Conservation (phyloP, 1,284 basidiomycete genomes). For the Neonothopanus nambi region DNA sequence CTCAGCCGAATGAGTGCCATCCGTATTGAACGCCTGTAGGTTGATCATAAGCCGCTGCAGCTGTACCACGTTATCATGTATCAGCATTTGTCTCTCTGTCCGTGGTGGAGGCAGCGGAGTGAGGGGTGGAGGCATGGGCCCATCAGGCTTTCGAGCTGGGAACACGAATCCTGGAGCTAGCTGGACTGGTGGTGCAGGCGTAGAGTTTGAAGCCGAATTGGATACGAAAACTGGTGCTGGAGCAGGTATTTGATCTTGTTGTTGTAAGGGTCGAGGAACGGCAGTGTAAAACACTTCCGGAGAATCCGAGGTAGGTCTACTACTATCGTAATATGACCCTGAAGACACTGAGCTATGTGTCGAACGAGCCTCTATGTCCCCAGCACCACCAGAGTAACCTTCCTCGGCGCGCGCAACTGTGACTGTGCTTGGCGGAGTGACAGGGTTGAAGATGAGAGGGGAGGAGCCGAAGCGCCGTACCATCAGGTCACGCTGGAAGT, state of each 20-base stretch:
- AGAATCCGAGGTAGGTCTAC: conserved; percentile 2
- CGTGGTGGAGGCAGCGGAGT: conserved; percentile 3
- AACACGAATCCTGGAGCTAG: too few species aligned
- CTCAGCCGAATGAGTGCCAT: neutral
- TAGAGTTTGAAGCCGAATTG: too few species aligned
- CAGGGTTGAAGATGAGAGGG: neutral
- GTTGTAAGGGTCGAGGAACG: neutral
- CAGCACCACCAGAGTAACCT: too few species aligned
- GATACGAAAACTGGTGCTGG: neutral
- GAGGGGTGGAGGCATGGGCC: neutral
- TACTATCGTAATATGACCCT: too few species aligned
- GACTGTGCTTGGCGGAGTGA: neutral
- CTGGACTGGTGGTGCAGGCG: too few species aligned
- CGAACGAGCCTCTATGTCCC: too few species aligned
- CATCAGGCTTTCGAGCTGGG: neutral
- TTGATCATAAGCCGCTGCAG: conserved; percentile 4
- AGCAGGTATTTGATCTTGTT: neutral
- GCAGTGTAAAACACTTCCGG: conserved; percentile 7
- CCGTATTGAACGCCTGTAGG: conserved; percentile 1
- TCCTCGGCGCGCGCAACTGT: too few species aligned
- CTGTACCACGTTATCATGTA: conserved; percentile 3
- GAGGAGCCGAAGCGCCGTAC: neutral
- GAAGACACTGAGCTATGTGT: too few species aligned
- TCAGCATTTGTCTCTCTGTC: conserved; percentile 7
- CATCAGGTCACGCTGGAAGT: conserved; percentile 5